Conservation (phyloP, 2,329 filamentous ascomycete genomes). For the Harringtonia aguacate region DNA sequence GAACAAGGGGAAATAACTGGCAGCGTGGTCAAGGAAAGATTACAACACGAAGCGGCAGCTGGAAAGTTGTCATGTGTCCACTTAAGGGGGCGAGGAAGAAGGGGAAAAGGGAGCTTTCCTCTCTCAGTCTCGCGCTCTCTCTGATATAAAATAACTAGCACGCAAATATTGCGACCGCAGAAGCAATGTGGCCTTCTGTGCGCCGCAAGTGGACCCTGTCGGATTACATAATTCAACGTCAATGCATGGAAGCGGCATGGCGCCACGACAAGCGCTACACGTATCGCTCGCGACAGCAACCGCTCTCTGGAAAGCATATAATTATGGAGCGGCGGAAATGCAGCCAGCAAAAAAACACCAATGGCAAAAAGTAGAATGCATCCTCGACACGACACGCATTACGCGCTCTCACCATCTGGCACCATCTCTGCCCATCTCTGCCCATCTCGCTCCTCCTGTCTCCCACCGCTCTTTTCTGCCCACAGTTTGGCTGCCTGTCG, state of each 20-base stretch:
- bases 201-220: not conserved
- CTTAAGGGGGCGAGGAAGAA: no score
- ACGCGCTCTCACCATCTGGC: no score
- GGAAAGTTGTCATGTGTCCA: not conserved
- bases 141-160: not conserved
- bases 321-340: not conserved
- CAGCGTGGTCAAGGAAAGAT: not conserved
- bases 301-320: not conserved
- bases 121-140: no score
- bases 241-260: no score
- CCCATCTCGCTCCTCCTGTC: not conserved
- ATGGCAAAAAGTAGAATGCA: not conserved
- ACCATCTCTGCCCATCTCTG: not conserved
- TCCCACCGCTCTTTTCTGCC: not conserved
- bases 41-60: not conserved
- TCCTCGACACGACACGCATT: no score
- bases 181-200: conserved; percentile 7
- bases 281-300: no score
- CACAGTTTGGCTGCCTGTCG: no score
- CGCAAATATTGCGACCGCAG: not conserved
- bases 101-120: not conserved
- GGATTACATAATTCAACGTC: not conserved
- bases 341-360: not conserved
- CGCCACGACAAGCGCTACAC: not conserved
- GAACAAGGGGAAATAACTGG: not conserved